These are phyloP conservation scores for Rhodotorula sp. DNA, from an alignment of 1,284 basidiomycete genomes.

Conservation along the genomic window DNA sequence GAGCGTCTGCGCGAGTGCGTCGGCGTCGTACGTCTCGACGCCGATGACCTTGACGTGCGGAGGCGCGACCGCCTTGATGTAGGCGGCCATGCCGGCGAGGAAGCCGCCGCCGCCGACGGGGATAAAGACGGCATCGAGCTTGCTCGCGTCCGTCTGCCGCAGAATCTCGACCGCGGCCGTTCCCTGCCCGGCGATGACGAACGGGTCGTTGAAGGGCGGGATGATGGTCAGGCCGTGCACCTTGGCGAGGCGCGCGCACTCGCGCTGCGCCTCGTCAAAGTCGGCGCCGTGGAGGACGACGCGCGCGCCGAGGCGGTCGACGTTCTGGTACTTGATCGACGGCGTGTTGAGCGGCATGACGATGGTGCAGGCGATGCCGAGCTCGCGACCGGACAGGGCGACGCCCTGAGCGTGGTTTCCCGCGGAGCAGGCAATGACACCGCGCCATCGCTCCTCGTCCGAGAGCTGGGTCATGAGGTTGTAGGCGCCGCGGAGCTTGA, in stretches of 20 bases:
- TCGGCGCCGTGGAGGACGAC: constrained; percentile 89
- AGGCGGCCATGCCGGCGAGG: constrained; percentile 83
- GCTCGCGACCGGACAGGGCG: constrained; percentile 81
- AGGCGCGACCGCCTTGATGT: constrained; percentile 88
- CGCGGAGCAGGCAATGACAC: constrained; percentile 96
- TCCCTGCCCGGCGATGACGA: constrained; percentile 96
- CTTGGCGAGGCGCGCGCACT: constrained; percentile 81
- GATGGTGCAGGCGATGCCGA: constrained; percentile 92
- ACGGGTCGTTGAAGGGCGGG: constrained; percentile 95
- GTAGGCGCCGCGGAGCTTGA: constrained; percentile 98
- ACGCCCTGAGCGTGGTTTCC: constrained; percentile 99
- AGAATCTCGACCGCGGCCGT: constrained; percentile 93
- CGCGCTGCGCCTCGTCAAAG: constrained; percentile 95
- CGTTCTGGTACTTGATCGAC: constrained; percentile 93
- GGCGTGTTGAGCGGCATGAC: constrained; percentile 97
- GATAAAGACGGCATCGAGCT: constrained; percentile 82
- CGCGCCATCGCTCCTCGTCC: constrained; percentile 91
- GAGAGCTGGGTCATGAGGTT: constrained; percentile 94
- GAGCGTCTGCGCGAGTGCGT: constrained; percentile 84
- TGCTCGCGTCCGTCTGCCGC: constrained; percentile 75
- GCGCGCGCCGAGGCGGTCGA: constrained; percentile 87
- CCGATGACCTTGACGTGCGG: constrained; percentile 82
- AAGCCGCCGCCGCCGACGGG: constrained; percentile 93
- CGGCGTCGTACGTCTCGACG: constrained; percentile 93
- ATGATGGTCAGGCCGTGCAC: constrained; percentile 83